Conservation (phyloP, 139 green algal genomes). For the Tetratostichococcus sp. region DNA sequence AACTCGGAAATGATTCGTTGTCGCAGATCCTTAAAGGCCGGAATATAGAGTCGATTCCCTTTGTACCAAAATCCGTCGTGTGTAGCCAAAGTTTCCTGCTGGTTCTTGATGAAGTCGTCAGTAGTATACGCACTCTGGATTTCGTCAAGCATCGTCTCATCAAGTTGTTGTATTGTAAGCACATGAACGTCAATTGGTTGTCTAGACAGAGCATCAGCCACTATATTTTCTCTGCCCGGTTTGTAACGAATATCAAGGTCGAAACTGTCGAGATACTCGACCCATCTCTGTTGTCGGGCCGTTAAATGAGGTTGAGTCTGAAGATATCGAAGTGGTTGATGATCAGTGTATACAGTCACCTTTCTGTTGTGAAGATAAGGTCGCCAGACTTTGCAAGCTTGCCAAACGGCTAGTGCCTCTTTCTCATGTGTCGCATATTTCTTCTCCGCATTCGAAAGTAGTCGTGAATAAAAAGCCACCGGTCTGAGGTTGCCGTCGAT, state of each 20-base stretch:
- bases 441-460: slow-evolving; percentile 26
- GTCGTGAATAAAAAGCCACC: slow-evolving; percentile 32
- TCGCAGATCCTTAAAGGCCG: background rate
- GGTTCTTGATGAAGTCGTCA: background rate
- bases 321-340: slow-evolving; percentile 28
- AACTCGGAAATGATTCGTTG: slow-evolving; percentile 1
- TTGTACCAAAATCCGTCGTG: slow-evolving; percentile 16
- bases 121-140: background rate
- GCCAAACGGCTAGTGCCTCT: slow-evolving; percentile 40
- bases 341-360: slow-evolving; percentile 34
- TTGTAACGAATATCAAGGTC: slow-evolving; percentile 30
- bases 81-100: background rate
- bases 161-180: background rate
- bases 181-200: background rate
- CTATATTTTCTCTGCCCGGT: slow-evolving; percentile 33
- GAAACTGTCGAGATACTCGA: slow-evolving; percentile 13
- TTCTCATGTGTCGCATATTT: slow-evolving; percentile 45
- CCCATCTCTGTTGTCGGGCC: slow-evolving; percentile 19
- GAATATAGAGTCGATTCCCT: slow-evolving; percentile 3
- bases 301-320: background rate
- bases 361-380: slow-evolving; percentile 26
- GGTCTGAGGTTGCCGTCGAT: background rate
- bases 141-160: background rate
- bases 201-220: slow-evolving; percentile 30
- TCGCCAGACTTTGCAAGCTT: slow-evolving; percentile 29